phyloP scores from a whole-genome alignment of 179 eudicot genomes.

The Monotropa hypopitys region DNA sequence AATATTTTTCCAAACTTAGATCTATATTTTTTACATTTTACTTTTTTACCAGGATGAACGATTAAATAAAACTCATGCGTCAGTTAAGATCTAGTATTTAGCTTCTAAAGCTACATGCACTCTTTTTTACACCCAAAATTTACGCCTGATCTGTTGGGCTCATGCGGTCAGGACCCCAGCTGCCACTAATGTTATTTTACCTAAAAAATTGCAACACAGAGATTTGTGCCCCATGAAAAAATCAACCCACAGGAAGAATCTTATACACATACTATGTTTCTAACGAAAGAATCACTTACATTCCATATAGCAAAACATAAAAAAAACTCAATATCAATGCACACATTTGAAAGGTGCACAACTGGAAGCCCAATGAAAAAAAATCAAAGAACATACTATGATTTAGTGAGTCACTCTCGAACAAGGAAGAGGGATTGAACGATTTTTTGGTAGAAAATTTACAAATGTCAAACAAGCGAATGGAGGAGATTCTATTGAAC shows the following conservation, averaged over 20 bases:
- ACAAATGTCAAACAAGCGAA: neutral
- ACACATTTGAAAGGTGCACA: neutral
- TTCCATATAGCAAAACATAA: neutral
- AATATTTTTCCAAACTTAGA: too few species aligned
- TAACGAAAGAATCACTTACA: neutral
- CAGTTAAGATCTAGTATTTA: too few species aligned
- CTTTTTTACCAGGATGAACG: too few species aligned
- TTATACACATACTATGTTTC: neutral
- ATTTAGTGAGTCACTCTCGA: neutral
- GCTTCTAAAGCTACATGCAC: too few species aligned
- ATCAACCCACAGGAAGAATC: slow-evolving; percentile 2
- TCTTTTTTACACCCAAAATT: too few species aligned
- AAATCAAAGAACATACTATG: neutral
- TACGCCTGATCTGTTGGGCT: too few species aligned
- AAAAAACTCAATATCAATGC: neutral
- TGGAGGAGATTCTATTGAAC: neutral
- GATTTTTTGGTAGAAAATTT: neutral
- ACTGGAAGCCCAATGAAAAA: neutral
- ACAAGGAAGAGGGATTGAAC: neutral
- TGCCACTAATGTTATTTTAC: neutral
- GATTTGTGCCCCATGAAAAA: neutral
- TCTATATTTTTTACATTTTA: too few species aligned
- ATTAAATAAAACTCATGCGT: too few species aligned
- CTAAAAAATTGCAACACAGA: neutral
- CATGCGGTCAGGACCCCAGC: too few species aligned